A percentile compares a stretch with the other conserved stretches of the same genome.
phyloP scores from a whole-genome alignment of 2,329 filamentous ascomycete genomes.

The Ascochyta koolunga region DNA sequence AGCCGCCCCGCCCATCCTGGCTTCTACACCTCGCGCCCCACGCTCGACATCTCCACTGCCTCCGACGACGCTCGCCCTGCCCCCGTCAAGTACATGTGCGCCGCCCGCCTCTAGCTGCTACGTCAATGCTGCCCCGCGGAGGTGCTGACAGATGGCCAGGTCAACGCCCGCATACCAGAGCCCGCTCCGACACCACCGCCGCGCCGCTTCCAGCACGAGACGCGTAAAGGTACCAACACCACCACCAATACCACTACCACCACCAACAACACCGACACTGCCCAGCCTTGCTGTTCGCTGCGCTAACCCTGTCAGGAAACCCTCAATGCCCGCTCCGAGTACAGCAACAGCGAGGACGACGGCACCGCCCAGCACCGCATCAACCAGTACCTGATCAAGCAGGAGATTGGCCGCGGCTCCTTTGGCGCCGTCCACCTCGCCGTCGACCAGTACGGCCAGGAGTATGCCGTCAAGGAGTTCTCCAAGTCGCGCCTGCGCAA shows the following conservation, averaged over 20 bases:
- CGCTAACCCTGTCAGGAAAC: slow-evolving; percentile 69
- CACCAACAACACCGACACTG: slow-evolving; percentile 26
- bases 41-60: slow-evolving; percentile 53
- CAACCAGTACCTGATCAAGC: slow-evolving; percentile 92
- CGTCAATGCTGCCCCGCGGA: slow-evolving; percentile 30
- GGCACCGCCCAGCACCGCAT: slow-evolving; percentile 82
- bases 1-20: background rate
- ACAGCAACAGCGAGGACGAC: slow-evolving; percentile 82
- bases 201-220: slow-evolving; percentile 64
- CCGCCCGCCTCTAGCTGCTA: slow-evolving; percentile 7
- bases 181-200: slow-evolving; percentile 69
- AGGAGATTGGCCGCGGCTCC: slow-evolving; percentile 95
- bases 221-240: slow-evolving; percentile 63
- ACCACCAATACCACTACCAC: slow-evolving; percentile 16
- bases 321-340: slow-evolving; percentile 85
- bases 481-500: slow-evolving; percentile 90
- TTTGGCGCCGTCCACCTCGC: slow-evolving; percentile 93
- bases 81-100: slow-evolving; percentile 58
- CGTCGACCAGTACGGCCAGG: slow-evolving; percentile 84
- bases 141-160: slow-evolving; percentile 47
- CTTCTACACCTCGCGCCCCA: slow-evolving; percentile 55
- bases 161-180: slow-evolving; percentile 65
- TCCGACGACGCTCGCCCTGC: slow-evolving; percentile 50
- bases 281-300: too few relatives aligned
- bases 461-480: slow-evolving; percentile 98